Evolutionary conservation across 805 yeast species (phyloP).

Genomic region (Nakazawaea ambrosiae): DNA sequence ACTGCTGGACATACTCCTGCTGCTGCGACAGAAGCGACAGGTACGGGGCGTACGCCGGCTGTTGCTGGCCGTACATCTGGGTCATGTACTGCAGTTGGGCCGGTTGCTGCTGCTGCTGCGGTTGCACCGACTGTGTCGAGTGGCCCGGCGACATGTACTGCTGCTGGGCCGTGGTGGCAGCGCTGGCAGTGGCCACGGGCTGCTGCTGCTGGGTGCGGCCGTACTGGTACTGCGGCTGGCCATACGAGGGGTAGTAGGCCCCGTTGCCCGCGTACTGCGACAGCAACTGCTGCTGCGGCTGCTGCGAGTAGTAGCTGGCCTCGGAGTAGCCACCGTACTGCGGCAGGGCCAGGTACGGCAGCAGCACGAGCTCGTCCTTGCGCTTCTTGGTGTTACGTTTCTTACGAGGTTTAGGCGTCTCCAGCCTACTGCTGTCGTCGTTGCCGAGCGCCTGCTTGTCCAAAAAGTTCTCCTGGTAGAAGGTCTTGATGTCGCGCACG

Average conservation of each 20-base stretch:
- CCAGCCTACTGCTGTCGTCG: not conserved
- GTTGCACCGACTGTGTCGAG: not conserved
- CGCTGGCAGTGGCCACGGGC: too few relatives aligned
- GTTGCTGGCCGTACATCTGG: too few relatives aligned
- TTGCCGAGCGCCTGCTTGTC: not conserved
- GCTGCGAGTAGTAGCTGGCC: too few relatives aligned
- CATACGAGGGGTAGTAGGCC: not conserved
- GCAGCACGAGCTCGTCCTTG: slow-evolving; percentile 1
- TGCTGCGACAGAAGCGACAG: slow-evolving; percentile 10
- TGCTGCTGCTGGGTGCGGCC: not conserved
- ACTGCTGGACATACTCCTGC: slow-evolving; percentile 12
- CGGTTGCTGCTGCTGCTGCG: slow-evolving; percentile 3
- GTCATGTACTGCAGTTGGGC: not conserved
- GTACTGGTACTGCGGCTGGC: not conserved
- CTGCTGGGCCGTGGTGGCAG: not conserved
- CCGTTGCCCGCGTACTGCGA: not conserved
- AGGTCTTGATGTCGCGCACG: slow-evolving; percentile 60
- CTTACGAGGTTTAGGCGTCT: slow-evolving; percentile 1
- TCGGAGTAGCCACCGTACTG: not conserved
- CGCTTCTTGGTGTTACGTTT: slow-evolving; percentile 4
- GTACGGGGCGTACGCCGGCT: slow-evolving; percentile 6
- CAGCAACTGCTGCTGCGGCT: not conserved
- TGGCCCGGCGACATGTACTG: not conserved
- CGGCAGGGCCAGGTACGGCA: not conserved
- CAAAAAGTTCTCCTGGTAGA: slow-evolving; percentile 7